Base-by-base conservation (phyloP, 306 rosid genomes). In the Lithocarpus polystachyus region DNA sequence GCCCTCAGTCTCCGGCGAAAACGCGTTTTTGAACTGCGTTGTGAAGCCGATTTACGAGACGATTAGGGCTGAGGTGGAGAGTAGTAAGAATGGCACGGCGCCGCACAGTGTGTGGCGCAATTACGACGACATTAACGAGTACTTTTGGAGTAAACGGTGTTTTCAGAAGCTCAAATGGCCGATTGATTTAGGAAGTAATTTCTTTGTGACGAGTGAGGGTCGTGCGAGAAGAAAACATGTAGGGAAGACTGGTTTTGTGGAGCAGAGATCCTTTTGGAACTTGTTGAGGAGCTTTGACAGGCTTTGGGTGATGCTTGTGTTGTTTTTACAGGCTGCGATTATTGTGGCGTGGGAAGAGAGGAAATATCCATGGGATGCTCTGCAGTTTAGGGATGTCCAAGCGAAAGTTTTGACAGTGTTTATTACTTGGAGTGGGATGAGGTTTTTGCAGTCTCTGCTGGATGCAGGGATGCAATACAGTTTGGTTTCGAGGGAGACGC, bases 171-270 rank as follows among this genome's bases (percentile, higher is more conserved):
- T 95, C 4, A 89, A 83, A 75, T 95, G 99, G 99, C 99, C 99
- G 13, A 75, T 92, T 52, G 87, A 95, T 77, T 64, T 89, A 12
- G 95, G 92, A 20, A 91, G 98, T 48, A 95, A 83, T 55, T 95
- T 92, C 45, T 92, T 91, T 71, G 94, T 88, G 75, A 85, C 88
- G 24, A 80, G 85, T 12, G 79, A 90, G 37, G 76, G 71, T 68
- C 81, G 56, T 57, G 83, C 53, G 14, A 48, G 53, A 13, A 48
- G 89, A 60, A 90, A 76, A 88, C 97, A 85, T 74, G 96, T 94
- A 68, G 98, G 98, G 1, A 94, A 94, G 87, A 94, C 98, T 22
- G 98, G 98, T n/a, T 94, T 89, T 84, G 97, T 94, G 56, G 98
- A 94, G 86, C 97, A 88, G 87, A 89, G 98, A 72, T 94, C 98